These are phyloP conservation scores for Neurospora discreta DNA, from an alignment of 495 filamentous ascomycete species.

Conservation along the genomic window DNA sequence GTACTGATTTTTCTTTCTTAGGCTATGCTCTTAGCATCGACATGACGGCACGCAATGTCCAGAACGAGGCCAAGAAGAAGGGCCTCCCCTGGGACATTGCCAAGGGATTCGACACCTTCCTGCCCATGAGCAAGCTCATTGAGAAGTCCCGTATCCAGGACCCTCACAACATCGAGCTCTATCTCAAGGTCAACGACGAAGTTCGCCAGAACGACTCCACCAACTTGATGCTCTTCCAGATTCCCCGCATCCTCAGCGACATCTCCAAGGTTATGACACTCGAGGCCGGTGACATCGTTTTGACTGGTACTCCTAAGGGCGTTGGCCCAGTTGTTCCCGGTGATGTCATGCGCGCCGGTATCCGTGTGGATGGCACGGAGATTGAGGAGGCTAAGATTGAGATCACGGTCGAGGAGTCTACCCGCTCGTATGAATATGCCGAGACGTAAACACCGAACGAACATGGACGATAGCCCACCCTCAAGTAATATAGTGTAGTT, in stretches of 20 bases:
- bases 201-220: conserved; percentile 75
- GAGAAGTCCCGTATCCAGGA: conserved; percentile 66
- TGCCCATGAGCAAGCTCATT: conserved; percentile 72
- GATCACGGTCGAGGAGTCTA: conserved; percentile 64
- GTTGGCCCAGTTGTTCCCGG: conserved; percentile 78
- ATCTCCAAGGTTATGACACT: conserved; percentile 92
- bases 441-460: conserved; percentile 40
- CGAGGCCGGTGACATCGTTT: conserved; percentile 79
- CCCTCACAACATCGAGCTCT: conserved; percentile 79
- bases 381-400: conserved; percentile 78
- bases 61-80: conserved; percentile 93
- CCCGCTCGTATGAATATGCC: conserved; percentile 41
- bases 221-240: conserved; percentile 79
- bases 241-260: conserved; percentile 78
- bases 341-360: conserved; percentile 79
- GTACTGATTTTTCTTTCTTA: conserved; percentile 1
- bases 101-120: conserved; percentile 96
- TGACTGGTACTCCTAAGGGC: conserved; percentile 95
- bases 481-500: neutral
- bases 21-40: conserved; percentile 81
- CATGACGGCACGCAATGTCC: conserved; percentile 87
- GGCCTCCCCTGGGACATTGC: conserved; percentile 91
- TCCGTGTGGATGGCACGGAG: conserved; percentile 72
- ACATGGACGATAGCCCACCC: neutral
- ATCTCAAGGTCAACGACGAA: conserved; percentile 66